Base-by-base conservation (phyloP, 2,329 filamentous ascomycete species). In the Trichoderma semiorbis region DNA sequence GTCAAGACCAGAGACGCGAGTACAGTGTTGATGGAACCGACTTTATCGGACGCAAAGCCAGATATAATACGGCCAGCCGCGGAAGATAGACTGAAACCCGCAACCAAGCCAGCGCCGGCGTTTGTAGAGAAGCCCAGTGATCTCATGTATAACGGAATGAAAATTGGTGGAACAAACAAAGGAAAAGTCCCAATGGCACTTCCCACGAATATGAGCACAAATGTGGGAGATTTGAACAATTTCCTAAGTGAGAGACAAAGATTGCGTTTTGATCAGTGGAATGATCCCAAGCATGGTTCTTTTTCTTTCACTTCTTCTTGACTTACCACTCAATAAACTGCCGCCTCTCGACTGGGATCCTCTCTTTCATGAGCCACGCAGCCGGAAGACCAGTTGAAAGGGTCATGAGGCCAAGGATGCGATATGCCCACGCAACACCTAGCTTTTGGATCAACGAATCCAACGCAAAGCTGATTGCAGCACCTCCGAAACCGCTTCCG, bases 121-220 rank as follows among this genome's bases (percentile, higher is more conserved):
- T 80, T 80, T 2, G 85, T 81, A 0, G 83, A 83, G 21, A 90
- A 79, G 0, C 85, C 85, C 3, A 90, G 79, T 0, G 87, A 86
- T 11, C 80, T 78, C 21, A 82, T 83, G 74, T 87, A 88, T 1
- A 89, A 79, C 0, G 88, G 88, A 3, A 90, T 78, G 76, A 89
- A 90, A 79, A 89, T 90, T 0, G 87, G 85, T 0, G 88, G 87
- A 0, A 89, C 87, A 73, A 89, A 85, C n/a, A 90, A 81, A 0
- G 87, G 84, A 74, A 90, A 90, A 0, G 85, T 88, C 2, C 82
- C 87, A n/a, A 89, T 81, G 1, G 83, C 84, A 5, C 87, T 85
- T 3, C 83, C 83, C 3, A 85, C 72, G 75, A 89, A 88, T 55
- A 90, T 77, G 7, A 84, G 77, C n/a, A 80, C 72, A 77, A 89